Conservation (phyloP, 768 basidiomycete genomes). For the Tephrocybe sp. region DNA sequence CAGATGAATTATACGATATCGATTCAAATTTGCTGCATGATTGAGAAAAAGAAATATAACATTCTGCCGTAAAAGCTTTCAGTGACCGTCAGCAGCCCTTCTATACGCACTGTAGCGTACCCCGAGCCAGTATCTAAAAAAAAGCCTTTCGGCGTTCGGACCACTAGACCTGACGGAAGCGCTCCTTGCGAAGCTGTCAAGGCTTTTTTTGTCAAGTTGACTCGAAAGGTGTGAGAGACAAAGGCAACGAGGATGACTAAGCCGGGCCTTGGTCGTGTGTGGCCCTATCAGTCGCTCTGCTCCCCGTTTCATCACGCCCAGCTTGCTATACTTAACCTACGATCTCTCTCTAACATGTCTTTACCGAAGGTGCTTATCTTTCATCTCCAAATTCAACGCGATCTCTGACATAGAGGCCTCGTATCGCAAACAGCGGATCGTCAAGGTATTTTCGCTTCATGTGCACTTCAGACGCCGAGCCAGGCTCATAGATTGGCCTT, state of each 20-base stretch:
- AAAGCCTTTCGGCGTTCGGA: too few species aligned
- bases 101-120: too few species aligned
- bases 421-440: slow-evolving; percentile 51
- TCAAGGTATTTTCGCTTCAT: slow-evolving; percentile 37
- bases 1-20: too few species aligned
- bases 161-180: too few species aligned
- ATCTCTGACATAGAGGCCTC: neutral
- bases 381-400: neutral
- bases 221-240: too few species aligned
- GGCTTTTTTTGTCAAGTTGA: too few species aligned
- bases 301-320: slow-evolving; percentile 2
- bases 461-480: neutral
- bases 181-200: too few species aligned
- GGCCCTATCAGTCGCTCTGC: slow-evolving; percentile 8
- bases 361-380: slow-evolving; percentile 46
- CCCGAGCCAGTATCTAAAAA: too few species aligned
- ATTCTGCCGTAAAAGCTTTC: too few species aligned
- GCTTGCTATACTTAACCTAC: slow-evolving; percentile 9
- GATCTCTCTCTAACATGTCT: slow-evolving; percentile 32
- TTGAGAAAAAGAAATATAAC: too few species aligned
- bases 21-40: too few species aligned
- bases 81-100: too few species aligned
- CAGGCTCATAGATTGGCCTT: slow-evolving; percentile 10
- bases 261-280: slow-evolving; percentile 9
- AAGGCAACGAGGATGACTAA: slow-evolving; percentile 17